phyloP scores from a whole-genome alignment of 192 early-diverging fungal species.

The Coemansia sp. region DNA sequence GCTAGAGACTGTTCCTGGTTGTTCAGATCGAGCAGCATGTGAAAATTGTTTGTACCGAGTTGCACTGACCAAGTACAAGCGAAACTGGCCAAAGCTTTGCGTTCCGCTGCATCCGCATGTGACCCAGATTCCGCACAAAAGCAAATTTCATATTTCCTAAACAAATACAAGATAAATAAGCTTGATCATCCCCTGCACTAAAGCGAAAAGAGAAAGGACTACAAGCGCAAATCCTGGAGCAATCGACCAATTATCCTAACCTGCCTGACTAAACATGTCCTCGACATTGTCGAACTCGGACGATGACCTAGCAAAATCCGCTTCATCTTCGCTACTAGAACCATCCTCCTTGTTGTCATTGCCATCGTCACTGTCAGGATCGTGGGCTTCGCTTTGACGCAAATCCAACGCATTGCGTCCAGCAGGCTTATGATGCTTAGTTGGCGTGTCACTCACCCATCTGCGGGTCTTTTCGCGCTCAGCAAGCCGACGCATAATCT shows the following conservation, averaged over 20 bases:
- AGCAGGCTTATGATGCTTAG: not conserved
- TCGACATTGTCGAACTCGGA: slow-evolving; percentile 47
- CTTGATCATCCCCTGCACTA: too few relatives aligned
- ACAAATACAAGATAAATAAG: not conserved
- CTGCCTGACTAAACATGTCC: slow-evolving; percentile 32
- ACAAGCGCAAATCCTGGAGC: not conserved
- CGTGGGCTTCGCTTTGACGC: not conserved
- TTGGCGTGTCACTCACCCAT: slow-evolving; percentile 51
- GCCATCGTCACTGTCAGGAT: slow-evolving; percentile 2
- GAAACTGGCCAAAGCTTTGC: not conserved
- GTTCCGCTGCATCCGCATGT: not conserved
- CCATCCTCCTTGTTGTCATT: too few relatives aligned
- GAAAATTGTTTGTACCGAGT: not conserved
- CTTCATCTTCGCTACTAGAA: slow-evolving; percentile 6
- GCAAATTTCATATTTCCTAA: not conserved
- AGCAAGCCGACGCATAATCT: slow-evolving; percentile 40
- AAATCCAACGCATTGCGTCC: slow-evolving; percentile 1
- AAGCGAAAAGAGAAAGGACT: not conserved
- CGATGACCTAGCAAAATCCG: not conserved
- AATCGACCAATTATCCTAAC: slow-evolving; percentile 9
- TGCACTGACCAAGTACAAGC: not conserved
- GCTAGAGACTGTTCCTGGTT: too few relatives aligned
- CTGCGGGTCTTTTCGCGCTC: slow-evolving; percentile 49
- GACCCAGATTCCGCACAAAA: not conserved
- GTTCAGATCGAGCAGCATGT: not conserved